phyloP scores from a whole-genome alignment of 208 protist species.

The Leishmania gerbilli region DNA sequence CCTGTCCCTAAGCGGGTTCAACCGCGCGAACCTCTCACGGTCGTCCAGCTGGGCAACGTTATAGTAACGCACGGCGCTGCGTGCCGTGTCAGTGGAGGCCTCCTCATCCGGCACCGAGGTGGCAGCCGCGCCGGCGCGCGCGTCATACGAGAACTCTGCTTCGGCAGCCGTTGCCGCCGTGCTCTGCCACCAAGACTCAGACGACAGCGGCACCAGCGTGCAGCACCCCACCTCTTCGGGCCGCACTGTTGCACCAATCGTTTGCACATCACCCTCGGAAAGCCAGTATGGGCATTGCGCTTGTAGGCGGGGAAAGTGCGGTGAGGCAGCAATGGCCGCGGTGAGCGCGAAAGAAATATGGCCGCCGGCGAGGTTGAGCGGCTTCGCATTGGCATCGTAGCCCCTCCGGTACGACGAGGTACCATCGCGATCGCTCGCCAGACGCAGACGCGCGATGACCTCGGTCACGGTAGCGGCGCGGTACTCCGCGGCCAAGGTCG shows the following conservation, averaged over 20 bases:
- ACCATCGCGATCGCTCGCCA: neutral
- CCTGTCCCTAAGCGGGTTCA: neutral
- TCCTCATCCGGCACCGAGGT: neutral
- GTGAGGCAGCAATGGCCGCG: neutral
- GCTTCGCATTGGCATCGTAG: neutral
- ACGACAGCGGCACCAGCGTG: neutral
- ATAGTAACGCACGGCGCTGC: slow-evolving; percentile 15
- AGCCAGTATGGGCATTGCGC: slow-evolving; percentile 42
- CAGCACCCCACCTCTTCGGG: slow-evolving; percentile 28
- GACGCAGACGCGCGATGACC: neutral
- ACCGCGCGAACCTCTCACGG: slow-evolving; percentile 19
- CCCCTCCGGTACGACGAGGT: neutral
- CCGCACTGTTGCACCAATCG: slow-evolving; percentile 33
- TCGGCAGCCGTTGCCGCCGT: neutral
- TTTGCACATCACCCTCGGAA: slow-evolving; percentile 19
- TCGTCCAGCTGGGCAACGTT: slow-evolving; percentile 58
- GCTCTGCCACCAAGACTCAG: neutral
- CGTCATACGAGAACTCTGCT: neutral
- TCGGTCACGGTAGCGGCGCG: neutral
- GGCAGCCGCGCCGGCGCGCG: neutral
- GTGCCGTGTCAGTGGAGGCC: neutral
- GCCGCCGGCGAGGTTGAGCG: neutral
- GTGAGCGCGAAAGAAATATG: neutral
- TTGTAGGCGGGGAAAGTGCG: slow-evolving; percentile 25
- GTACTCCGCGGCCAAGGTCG: slow-evolving; percentile 12